A percentile compares a stretch with the other conserved stretches of the same genome.
Conservation (phyloP, 2,329 filamentous ascomycete genomes). For the Blastomyces emzantsi region DNA sequence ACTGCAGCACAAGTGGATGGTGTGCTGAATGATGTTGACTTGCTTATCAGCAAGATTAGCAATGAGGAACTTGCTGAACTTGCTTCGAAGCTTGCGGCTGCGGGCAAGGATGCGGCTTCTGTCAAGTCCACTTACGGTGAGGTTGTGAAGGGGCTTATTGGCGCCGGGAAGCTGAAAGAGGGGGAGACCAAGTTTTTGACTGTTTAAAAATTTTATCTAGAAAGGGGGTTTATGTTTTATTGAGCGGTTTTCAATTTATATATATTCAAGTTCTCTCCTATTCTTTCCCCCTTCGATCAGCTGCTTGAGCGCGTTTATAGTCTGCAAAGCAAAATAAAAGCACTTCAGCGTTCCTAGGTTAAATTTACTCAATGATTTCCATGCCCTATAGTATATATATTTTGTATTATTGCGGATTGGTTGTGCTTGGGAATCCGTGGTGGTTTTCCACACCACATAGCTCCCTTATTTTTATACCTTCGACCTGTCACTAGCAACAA, state of each 20-base stretch:
- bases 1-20: conserved; percentile 70
- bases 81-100: conserved; percentile 67
- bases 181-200: conserved; percentile 59
- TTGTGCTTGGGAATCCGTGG: too few relatives aligned
- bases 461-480: too few relatives aligned
- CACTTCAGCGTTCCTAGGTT: too few relatives aligned
- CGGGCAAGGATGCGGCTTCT: conserved; percentile 66
- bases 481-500: too few relatives aligned
- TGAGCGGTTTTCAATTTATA: not conserved
- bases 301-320: too few relatives aligned
- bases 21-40: conserved; percentile 76
- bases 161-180: conserved; percentile 76
- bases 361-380: too few relatives aligned
- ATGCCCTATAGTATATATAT: too few relatives aligned
- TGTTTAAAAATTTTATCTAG: not conserved
- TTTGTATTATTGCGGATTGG: too few relatives aligned
- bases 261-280: not conserved
- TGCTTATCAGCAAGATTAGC: conserved; percentile 79
- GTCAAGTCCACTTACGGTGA: conserved; percentile 77
- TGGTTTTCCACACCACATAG: too few relatives aligned
- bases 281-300: not conserved
- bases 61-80: conserved; percentile 80
- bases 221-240: not conserved
- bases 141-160: conserved; percentile 69
- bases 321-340: too few relatives aligned